These are phyloP conservation scores for Manihot esculenta DNA, from an alignment of 441 rosid genomes.

Conservation along the genomic window DNA sequence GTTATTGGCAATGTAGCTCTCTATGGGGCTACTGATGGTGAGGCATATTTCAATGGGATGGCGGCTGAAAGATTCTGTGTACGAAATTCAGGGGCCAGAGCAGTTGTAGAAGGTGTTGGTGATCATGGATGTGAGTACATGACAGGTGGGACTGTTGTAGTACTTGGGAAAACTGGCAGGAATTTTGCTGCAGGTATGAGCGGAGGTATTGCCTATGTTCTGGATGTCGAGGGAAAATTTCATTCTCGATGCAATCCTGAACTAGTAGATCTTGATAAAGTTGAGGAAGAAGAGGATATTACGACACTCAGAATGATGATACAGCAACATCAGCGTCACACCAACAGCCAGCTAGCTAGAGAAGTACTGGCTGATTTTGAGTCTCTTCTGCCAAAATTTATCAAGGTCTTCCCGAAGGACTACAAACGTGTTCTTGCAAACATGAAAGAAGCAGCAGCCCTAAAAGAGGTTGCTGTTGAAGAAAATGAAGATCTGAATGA, in stretches of 20 bases:
- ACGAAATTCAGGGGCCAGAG: constrained; percentile 98
- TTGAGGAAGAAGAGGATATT: constrained; percentile 92
- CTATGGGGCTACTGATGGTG: constrained; percentile 92
- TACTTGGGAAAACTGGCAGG: constrained; percentile 98
- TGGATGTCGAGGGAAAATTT: constrained; percentile 83
- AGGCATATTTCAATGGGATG: constrained; percentile 98
- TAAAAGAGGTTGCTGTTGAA: constrained; percentile 43
- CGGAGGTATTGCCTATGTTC: constrained; percentile 96
- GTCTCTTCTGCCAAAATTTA: constrained; percentile 69
- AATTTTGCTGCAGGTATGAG: constrained; percentile 99
- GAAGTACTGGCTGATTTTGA: constrained; percentile 86
- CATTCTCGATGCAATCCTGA: constrained; percentile 85
- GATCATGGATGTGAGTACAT: constrained; percentile 99
- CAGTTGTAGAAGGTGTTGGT: constrained; percentile 99
- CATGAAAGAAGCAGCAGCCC: constrained; percentile 61
- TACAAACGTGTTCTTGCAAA: constrained; percentile 88
- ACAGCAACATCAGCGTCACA: constrained; percentile 96
- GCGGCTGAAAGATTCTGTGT: constrained; percentile 99
- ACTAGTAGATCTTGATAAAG: constrained; percentile 94
- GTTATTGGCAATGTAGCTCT: constrained; percentile 99
- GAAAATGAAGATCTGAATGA: constrained; percentile 64
- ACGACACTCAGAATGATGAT: constrained; percentile 95
- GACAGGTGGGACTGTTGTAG: constrained; percentile 99
- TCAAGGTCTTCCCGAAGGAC: constrained; percentile 97
- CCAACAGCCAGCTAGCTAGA: constrained; percentile 85